Evolutionary conservation across 768 basidiomycete species (phyloP).

Genomic region (Coprinopsis sp.): DNA sequence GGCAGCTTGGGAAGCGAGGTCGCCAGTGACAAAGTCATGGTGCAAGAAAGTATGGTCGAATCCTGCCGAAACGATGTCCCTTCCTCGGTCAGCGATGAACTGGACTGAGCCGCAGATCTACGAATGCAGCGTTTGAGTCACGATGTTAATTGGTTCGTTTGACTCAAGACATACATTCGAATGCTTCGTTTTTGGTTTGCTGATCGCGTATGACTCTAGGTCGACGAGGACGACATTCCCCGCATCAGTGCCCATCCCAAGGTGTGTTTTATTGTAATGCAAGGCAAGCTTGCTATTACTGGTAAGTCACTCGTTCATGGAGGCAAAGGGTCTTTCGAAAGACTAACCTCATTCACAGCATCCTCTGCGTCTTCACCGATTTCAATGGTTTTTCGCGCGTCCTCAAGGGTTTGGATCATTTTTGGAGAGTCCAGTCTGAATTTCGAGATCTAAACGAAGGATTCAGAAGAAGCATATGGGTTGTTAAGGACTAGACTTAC

Average conservation of each 20-base stretch:
- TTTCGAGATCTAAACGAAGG: constrained; percentile 31
- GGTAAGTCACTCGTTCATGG: constrained; percentile 19
- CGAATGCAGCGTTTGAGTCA: constrained; percentile 1
- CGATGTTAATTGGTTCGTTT: background rate
- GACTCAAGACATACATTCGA: constrained; percentile 44
- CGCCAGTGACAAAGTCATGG: constrained; percentile 56
- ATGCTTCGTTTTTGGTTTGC: constrained; percentile 59
- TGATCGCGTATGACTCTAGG: constrained; percentile 41
- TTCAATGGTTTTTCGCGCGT: constrained; percentile 43
- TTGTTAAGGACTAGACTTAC: constrained; percentile 30
- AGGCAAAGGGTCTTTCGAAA: constrained; percentile 3
- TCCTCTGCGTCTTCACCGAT: constrained; percentile 52
- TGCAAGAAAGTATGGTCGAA: constrained; percentile 70
- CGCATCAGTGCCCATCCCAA: constrained; percentile 70
- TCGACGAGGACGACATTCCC: constrained; percentile 67
- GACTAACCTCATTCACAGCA: constrained; percentile 62
- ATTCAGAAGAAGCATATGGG: no score
- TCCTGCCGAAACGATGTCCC: constrained; percentile 72
- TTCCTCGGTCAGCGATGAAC: constrained; percentile 68
- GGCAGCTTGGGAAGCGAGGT: constrained; percentile 51
- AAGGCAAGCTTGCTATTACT: constrained; percentile 57
- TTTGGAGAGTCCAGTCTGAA: constrained; percentile 44
- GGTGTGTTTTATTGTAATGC: constrained; percentile 45
- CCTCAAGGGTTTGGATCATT: constrained; percentile 48
- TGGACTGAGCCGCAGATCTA: constrained; percentile 69